phyloP scores from a whole-genome alignment of 768 basidiomycete genomes.

The Trametes coccinea region DNA sequence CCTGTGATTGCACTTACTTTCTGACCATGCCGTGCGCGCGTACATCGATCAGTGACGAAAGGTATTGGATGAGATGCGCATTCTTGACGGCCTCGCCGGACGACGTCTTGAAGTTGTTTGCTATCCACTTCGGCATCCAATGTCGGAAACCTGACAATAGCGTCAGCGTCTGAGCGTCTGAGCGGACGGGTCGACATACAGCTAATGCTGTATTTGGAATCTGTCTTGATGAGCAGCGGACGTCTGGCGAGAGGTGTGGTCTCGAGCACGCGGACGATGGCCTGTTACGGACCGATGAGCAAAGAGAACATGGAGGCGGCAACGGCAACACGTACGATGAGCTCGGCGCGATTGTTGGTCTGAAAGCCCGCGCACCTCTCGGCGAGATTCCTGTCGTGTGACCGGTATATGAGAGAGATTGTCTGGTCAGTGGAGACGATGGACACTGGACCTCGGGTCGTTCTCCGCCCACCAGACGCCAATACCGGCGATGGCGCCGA shows the following conservation, averaged over 20 bases:
- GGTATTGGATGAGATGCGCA: constrained; percentile 64
- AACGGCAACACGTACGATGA: too few relatives aligned
- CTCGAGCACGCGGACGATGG: constrained; percentile 84
- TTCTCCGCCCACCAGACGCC: too few relatives aligned
- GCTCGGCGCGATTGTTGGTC: too few relatives aligned
- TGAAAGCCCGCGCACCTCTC: too few relatives aligned
- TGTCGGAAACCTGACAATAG: constrained; percentile 53
- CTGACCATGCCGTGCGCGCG: constrained; percentile 51
- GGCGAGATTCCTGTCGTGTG: too few relatives aligned
- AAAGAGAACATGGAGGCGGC: too few relatives aligned
- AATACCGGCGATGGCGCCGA: too few relatives aligned
- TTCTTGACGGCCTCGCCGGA: constrained; percentile 70
- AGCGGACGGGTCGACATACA: constrained; percentile 46
- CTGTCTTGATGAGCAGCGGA: constrained; percentile 75
- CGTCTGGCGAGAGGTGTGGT: constrained; percentile 55
- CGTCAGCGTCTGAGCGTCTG: neutral
- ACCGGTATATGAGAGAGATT: too few relatives aligned
- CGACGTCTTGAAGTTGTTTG: constrained; percentile 50
- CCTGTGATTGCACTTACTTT: constrained; percentile 37
- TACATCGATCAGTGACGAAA: constrained; percentile 58
- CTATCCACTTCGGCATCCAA: constrained; percentile 72
- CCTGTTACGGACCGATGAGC: constrained; percentile 43
- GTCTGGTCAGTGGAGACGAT: too few relatives aligned
- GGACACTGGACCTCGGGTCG: too few relatives aligned
- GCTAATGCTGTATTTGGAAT: constrained; percentile 81